These are phyloP conservation scores for Silene noctiflora DNA, from an alignment of 179 eudicot species.

Conservation along the genomic window DNA sequence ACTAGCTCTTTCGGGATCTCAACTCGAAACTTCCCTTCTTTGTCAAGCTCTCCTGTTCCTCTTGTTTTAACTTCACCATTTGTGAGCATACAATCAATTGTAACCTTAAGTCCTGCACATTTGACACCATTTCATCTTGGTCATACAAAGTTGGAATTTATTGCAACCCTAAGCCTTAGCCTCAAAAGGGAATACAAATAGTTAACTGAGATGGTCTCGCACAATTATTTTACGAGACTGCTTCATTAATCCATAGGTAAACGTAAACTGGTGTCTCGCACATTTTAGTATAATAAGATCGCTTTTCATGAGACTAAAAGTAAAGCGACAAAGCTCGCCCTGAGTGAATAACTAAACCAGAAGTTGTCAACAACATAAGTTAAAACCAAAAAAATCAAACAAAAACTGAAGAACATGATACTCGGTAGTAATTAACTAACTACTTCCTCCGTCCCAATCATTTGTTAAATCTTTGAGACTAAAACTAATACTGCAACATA, in stretches of 20 bases:
- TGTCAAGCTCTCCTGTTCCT: constrained; percentile 50
- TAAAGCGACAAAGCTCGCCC: no score
- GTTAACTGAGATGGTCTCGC: background rate
- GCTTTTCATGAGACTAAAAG: no score
- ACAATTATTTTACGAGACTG: background rate
- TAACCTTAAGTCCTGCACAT: constrained; percentile 63
- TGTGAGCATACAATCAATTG: constrained; percentile 57
- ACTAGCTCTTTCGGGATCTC: constrained; percentile 40
- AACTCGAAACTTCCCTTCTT: constrained; percentile 55
- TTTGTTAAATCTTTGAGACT: no score
- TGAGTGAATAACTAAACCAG: no score
- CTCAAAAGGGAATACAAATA: background rate
- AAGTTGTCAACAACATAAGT: background rate
- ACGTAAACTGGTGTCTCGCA: no score
- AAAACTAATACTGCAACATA: no score
- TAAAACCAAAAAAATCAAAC: no score
- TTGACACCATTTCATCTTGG: background rate
- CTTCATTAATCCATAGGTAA: background rate
- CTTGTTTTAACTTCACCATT: constrained; percentile 51
- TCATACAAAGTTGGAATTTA: constrained; percentile 41
- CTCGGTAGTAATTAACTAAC: no score
- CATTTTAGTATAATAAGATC: no score
- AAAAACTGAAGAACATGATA: no score
- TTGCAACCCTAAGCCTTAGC: constrained; percentile 29
- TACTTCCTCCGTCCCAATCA: no score